Evolutionary conservation across 148 eudicot species (phyloP).

Genomic region (Nyssa sinensis): DNA sequence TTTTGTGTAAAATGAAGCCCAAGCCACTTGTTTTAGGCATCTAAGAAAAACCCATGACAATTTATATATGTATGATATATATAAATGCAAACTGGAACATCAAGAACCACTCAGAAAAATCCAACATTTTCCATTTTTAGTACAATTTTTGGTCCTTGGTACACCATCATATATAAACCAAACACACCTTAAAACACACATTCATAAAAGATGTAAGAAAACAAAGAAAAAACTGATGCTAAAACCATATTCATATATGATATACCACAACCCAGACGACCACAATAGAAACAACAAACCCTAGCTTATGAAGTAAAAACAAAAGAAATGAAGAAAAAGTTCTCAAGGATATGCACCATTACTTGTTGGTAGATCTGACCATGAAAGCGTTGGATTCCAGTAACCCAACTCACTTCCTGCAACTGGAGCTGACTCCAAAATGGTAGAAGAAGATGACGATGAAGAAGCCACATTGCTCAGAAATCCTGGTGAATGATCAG

Average conservation of each 20-base stretch:
- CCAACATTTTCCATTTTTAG: not conserved
- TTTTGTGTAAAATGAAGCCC: not conserved
- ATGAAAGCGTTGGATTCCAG: conserved; percentile 40
- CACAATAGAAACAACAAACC: conserved; percentile 3
- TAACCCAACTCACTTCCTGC: conserved; percentile 26
- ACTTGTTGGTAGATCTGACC: conserved; percentile 60
- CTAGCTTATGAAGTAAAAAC: conserved; percentile 2
- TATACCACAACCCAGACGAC: conserved; percentile 19
- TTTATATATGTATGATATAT: not conserved
- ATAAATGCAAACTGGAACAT: not conserved
- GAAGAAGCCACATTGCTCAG: conserved; percentile 33
- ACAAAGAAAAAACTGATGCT: not conserved
- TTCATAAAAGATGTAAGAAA: not conserved
- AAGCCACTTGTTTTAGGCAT: not conserved
- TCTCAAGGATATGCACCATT: conserved; percentile 62
- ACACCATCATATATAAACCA: conserved; percentile 5
- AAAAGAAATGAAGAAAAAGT: not conserved
- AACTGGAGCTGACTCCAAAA: conserved; percentile 47
- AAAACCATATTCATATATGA: conserved; percentile 14
- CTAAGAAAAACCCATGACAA: not conserved
- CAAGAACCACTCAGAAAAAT: not conserved
- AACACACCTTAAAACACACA: conserved; percentile 21
- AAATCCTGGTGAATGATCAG: conserved; percentile 25
- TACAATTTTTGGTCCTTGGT: not conserved
- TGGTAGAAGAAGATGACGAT: conserved; percentile 19